A percentile compares a stretch with the other conserved stretches of the same genome.
Conservation (phyloP, 768 basidiomycete genomes). For the Thelephora ganbajun region DNA sequence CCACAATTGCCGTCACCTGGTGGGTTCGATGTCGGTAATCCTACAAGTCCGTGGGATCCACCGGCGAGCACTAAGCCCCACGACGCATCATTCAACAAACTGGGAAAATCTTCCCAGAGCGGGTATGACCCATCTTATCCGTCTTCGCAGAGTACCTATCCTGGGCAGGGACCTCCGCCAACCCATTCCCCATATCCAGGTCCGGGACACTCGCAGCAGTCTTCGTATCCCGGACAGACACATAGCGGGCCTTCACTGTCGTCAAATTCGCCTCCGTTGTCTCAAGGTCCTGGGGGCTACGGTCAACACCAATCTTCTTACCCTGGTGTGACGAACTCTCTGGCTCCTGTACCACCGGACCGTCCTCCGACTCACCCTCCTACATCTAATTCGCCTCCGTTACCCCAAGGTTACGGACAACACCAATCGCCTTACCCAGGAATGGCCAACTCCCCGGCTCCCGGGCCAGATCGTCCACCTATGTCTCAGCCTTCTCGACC, state of each 20-base stretch:
- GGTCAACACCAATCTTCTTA: not conserved
- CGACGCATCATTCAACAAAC: not conserved
- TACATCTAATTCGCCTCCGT: not conserved
- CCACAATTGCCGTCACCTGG: no score
- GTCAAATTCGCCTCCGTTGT: not conserved
- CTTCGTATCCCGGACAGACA: not conserved
- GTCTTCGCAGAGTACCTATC: no score
- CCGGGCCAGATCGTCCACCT: not conserved
- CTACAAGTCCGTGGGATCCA: no score
- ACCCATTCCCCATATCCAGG: not conserved
- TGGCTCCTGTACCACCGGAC: conserved; percentile 3
- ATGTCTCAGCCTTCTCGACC: not conserved
- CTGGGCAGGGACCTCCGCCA: not conserved
- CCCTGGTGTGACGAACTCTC: not conserved
- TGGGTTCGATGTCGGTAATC: no score
- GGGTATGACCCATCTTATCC: no score
- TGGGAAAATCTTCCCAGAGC: no score
- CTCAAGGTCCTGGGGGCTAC: not conserved
- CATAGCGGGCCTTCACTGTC: not conserved
- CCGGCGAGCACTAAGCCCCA: conserved; percentile 4
- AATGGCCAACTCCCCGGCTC: no score
- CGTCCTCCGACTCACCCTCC: conserved; percentile 3
- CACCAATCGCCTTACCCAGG: no score
- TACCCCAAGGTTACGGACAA: no score
- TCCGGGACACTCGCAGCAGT: not conserved